Percentiles rank a stretch among this genome's conserved stretches.
phyloP scores from a whole-genome alignment of 768 basidiomycete species.

The Leccinum barrowsii region DNA sequence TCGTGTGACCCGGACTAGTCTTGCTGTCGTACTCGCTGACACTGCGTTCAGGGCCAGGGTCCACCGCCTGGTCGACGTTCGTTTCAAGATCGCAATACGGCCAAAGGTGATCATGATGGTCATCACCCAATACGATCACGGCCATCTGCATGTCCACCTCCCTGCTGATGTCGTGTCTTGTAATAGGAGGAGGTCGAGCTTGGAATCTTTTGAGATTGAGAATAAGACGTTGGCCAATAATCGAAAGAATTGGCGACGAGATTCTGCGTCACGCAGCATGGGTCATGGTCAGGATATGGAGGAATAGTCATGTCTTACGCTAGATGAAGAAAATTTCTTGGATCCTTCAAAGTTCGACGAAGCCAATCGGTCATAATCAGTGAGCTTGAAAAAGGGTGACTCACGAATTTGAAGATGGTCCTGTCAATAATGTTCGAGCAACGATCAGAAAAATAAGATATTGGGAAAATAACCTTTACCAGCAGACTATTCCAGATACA shows the following conservation, averaged over 20 bases:
- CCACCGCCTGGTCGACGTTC: not conserved
- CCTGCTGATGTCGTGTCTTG: constrained; percentile 8
- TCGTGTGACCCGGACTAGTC: too few species aligned
- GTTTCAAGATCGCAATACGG: not conserved
- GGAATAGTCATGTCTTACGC: not conserved
- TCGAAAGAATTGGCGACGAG: constrained; percentile 10
- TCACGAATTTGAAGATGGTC: constrained; percentile 5
- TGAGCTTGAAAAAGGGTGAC: not conserved
- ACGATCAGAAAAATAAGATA: not conserved
- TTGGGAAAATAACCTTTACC: not conserved
- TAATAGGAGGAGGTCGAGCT: not conserved
- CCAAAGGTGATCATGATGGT: not conserved
- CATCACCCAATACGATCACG: constrained; percentile 1
- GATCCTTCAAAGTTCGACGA: constrained; percentile 5
- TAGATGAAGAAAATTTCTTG: constrained; percentile 6
- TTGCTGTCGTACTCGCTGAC: not conserved
- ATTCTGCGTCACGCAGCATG: constrained; percentile 4
- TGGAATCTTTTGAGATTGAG: constrained; percentile 14
- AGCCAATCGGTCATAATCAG: not conserved
- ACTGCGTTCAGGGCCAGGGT: not conserved
- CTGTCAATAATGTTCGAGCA: not conserved
- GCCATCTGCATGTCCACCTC: constrained; percentile 19
- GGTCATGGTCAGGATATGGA: not conserved
- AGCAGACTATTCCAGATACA: constrained; percentile 8
- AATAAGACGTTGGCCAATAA: constrained; percentile 17